These are phyloP conservation scores for Lignosus rhinocerotis DNA, from an alignment of 1,284 basidiomycete species.

Conservation along the genomic window DNA sequence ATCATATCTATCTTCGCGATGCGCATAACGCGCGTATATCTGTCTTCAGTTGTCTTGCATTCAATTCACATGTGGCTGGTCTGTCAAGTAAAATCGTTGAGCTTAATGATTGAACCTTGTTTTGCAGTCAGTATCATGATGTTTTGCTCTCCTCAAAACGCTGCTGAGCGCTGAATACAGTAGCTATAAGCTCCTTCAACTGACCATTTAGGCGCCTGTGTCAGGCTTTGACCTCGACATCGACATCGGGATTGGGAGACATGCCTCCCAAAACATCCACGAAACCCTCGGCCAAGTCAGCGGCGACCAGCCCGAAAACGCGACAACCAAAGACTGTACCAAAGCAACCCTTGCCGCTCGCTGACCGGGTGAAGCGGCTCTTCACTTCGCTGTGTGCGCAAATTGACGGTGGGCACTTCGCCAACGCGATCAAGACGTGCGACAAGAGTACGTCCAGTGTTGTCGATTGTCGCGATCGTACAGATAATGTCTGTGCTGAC, in stretches of 20 bases:
- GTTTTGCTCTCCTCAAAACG: neutral
- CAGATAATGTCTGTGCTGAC: neutral
- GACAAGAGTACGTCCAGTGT: slow-evolving; percentile 71
- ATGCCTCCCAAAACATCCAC: slow-evolving; percentile 18
- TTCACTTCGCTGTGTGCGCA: slow-evolving; percentile 82
- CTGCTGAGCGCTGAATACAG: neutral
- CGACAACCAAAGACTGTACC: slow-evolving; percentile 16
- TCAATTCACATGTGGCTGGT: neutral
- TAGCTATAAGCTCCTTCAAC: neutral
- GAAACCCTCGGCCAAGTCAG: neutral
- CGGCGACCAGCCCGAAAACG: neutral
- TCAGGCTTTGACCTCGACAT: neutral
- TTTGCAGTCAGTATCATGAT: neutral
- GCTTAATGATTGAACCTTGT: neutral
- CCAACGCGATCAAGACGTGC: slow-evolving; percentile 84
- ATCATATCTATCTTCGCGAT: slow-evolving; percentile 10
- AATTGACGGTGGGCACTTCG: slow-evolving; percentile 80
- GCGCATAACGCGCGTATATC: slow-evolving; percentile 13
- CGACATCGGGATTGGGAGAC: neutral
- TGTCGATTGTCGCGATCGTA: neutral
- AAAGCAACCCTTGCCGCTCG: slow-evolving; percentile 54
- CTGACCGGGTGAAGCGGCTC: slow-evolving; percentile 67
- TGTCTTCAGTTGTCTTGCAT: neutral
- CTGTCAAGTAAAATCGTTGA: neutral
- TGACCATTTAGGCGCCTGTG: neutral